These are phyloP conservation scores for Monosporascus sp. DNA, from an alignment of 2,329 filamentous ascomycete species.

Conservation along the genomic window DNA sequence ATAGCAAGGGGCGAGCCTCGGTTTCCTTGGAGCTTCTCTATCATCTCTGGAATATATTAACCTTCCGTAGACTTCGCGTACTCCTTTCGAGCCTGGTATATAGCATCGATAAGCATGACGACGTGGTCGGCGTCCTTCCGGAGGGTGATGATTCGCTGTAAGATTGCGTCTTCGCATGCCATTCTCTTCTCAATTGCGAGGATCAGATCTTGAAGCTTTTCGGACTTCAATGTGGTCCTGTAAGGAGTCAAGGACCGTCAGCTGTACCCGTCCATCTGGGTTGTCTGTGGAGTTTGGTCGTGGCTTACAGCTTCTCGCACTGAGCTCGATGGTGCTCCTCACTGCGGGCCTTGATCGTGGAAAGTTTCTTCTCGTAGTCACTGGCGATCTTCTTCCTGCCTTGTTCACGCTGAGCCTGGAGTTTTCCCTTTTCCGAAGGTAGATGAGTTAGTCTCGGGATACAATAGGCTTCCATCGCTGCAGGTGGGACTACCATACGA, in stretches of 20 bases:
- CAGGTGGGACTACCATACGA: background rate
- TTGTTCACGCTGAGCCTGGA: background rate
- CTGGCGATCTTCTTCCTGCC: background rate
- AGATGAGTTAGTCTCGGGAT: background rate
- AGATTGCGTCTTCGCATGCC: slow-evolving; percentile 2
- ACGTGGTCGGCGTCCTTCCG: background rate
- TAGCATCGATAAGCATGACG: background rate
- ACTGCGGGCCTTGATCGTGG: background rate
- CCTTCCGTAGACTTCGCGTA: background rate
- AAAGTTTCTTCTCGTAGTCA: background rate
- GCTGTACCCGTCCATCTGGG: background rate
- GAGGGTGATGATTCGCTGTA: background rate
- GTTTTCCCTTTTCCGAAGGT: background rate
- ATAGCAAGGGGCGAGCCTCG: no score
- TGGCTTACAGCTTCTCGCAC: background rate
- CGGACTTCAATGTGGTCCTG: background rate
- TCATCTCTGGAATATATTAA: background rate
- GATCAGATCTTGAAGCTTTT: slow-evolving; percentile 1
- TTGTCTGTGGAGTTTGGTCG: background rate
- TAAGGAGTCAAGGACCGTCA: background rate
- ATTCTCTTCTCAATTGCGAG: slow-evolving; percentile 6
- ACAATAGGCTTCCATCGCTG: background rate
- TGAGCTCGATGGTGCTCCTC: background rate
- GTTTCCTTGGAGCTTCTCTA: no score
- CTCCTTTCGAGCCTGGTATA: background rate